These are phyloP conservation scores for Schizochytrium sp. DNA, from an alignment of 108 stramenopile species.

Conservation along the genomic window DNA sequence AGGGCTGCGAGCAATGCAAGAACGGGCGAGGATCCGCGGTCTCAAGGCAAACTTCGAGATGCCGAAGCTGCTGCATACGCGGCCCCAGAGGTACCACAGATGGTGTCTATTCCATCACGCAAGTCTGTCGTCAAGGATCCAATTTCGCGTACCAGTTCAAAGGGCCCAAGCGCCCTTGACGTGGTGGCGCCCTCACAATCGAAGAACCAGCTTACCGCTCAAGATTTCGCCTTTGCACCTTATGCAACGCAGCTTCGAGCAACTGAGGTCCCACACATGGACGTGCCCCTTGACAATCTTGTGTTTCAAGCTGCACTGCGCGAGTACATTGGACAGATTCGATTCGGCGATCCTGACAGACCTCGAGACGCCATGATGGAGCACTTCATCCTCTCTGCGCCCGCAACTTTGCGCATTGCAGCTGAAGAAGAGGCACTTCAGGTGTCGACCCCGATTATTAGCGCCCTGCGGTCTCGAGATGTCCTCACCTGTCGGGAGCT, in stretches of 20 bases:
- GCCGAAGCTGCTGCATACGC: no score
- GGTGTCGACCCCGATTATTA: neutral
- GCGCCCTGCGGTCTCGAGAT: neutral
- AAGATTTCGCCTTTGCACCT: neutral
- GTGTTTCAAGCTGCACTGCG: neutral
- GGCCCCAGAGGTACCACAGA: no score
- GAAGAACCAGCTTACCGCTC: neutral
- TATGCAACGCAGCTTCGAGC: neutral
- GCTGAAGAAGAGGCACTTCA: neutral
- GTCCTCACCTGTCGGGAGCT: neutral
- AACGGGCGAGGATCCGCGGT: no score
- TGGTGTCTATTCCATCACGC: no score
- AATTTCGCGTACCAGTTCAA: no score
- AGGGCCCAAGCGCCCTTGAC: neutral
- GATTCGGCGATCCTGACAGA: neutral
- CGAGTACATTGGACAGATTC: neutral
- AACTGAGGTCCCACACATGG: neutral
- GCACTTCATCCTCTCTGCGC: neutral
- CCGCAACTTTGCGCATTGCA: neutral
- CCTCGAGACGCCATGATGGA: neutral
- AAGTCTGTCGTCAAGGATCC: no score
- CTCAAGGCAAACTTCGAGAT: no score
- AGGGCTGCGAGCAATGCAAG: no score
- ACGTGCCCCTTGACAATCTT: neutral
- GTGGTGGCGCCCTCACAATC: neutral